Base-by-base conservation (phyloP, 805 yeast species). In the Wickerhamiella hasegawae region DNA sequence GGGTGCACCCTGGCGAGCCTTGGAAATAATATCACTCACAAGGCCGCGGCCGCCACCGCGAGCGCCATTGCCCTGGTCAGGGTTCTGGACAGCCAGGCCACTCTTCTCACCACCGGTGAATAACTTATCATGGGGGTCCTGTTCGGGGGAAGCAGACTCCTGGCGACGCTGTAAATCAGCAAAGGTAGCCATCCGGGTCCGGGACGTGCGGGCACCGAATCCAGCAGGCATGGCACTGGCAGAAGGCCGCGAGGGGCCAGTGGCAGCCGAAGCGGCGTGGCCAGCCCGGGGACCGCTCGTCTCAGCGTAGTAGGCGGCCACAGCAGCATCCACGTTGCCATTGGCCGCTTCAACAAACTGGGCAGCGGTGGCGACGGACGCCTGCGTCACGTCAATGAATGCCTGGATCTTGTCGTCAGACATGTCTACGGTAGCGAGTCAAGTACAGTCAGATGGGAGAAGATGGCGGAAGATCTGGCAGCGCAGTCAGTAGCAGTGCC, bases 1-100 rank as follows among this genome's bases (percentile, higher is more conserved):
- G 2, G 21, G 28, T 10, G 31, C 41, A 5, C 35, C 40, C 38
- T 36, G 41, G 32, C 47, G 52, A 6, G 65, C 65, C 41, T 55
- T 51, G 31, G 44, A 39, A 21, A 60, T 40, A 39, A 60, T 58
- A 24, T 54, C 54, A 32, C 51, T 48, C 17, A 60, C 57, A 17
- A 61, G 42, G 15, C 40, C 41, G 21, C 40, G 34, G 24, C 43
- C 41, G 30, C 38, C 34, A 25, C 35, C 20, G 24, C 24, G 6
- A 11, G 10, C 24, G 11, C 24, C 24, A 22, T 33, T 36, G 22
- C 37, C 35, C 6, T 40, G 59, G 34, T 61, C 58, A 11, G 84
- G 85, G 48, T 76, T 75, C 49, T 78, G 83, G 12, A 78, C 90
- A 38, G 78, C 80, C 45, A 78, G 60, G 3, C 70, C 85, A 3